Evolutionary conservation across 352 stramenopile genomes (phyloP).

Genomic region (Phytophthora aleatoria): DNA sequence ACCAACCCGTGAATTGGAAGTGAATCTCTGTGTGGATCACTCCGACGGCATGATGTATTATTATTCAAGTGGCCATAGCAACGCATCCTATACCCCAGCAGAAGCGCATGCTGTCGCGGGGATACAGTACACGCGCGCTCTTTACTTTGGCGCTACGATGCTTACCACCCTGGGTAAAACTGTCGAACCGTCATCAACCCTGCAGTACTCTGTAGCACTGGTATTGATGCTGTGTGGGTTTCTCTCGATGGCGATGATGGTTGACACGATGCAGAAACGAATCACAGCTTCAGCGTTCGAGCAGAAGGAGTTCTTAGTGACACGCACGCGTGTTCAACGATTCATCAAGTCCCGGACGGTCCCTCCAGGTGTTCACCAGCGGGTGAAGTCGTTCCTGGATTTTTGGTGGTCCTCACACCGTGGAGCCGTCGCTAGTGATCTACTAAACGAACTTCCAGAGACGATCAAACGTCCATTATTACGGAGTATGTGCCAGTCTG

Average conservation of each 20-base stretch:
- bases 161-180: constrained; percentile 55
- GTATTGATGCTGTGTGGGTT: constrained; percentile 56
- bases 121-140: constrained; percentile 42
- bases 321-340: constrained; percentile 50
- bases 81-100: constrained; percentile 14
- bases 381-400: constrained; percentile 64
- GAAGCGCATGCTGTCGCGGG: constrained; percentile 11
- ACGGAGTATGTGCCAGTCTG: constrained; percentile 52
- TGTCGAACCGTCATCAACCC: constrained; percentile 33
- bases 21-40: not conserved
- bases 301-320: constrained; percentile 68
- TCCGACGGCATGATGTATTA: constrained; percentile 5
- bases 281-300: constrained; percentile 56
- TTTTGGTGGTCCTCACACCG: constrained; percentile 75
- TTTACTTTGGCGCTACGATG: constrained; percentile 52
- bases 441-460: constrained; percentile 59
- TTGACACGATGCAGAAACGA: constrained; percentile 53
- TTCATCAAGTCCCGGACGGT: constrained; percentile 58
- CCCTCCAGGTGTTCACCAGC: constrained; percentile 48
- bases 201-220: constrained; percentile 41
- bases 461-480: constrained; percentile 59
- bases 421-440: constrained; percentile 49
- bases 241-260: constrained; percentile 37
- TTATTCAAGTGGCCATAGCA: not conserved
- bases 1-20: constrained; percentile 25